These are phyloP conservation scores for Nannochloris sp. DNA, from an alignment of 139 green algal genomes.

Conservation along the genomic window DNA sequence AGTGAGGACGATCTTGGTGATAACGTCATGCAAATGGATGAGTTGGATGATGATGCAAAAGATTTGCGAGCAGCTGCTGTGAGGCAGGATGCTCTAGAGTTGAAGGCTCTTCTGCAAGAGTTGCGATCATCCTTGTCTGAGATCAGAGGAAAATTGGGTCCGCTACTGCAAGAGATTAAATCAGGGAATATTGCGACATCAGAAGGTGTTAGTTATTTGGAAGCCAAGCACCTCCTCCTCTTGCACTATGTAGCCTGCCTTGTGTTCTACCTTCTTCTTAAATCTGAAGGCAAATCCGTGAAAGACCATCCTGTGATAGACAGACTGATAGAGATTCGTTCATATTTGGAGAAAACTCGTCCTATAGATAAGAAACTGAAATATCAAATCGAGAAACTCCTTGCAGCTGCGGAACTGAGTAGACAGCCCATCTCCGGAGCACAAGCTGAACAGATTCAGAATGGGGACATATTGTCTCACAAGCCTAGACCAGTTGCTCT, in stretches of 20 bases:
- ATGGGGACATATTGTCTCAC: slow-evolving; percentile 32
- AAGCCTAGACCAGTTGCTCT: slow-evolving; percentile 66
- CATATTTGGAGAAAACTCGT: slow-evolving; percentile 83
- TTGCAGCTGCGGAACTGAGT: slow-evolving; percentile 39
- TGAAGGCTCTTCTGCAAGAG: slow-evolving; percentile 65
- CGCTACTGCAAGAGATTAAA: slow-evolving; percentile 59
- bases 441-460: slow-evolving; percentile 3
- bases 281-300: slow-evolving; percentile 80
- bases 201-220: slow-evolving; percentile 86
- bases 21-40: slow-evolving; percentile 15
- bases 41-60: slow-evolving; percentile 26
- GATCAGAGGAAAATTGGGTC: slow-evolving; percentile 46
- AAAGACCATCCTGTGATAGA: slow-evolving; percentile 84
- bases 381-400: slow-evolving; percentile 95
- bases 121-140: slow-evolving; percentile 44
- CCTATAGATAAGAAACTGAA: slow-evolving; percentile 93
- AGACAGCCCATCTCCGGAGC: not conserved
- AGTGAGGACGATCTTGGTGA: slow-evolving; percentile 14
- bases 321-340: slow-evolving; percentile 66
- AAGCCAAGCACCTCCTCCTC: slow-evolving; percentile 96
- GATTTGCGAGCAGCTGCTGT: slow-evolving; percentile 28
- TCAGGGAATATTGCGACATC: slow-evolving; percentile 61
- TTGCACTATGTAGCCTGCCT: slow-evolving; percentile 85
- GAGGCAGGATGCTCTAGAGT: slow-evolving; percentile 69
- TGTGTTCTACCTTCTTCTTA: slow-evolving; percentile 94